Percentiles rank a stretch among this genome's conserved stretches.
Evolutionary conservation across 2,329 filamentous ascomycete species (phyloP).

Genomic region (Hypoxylon sp.): DNA sequence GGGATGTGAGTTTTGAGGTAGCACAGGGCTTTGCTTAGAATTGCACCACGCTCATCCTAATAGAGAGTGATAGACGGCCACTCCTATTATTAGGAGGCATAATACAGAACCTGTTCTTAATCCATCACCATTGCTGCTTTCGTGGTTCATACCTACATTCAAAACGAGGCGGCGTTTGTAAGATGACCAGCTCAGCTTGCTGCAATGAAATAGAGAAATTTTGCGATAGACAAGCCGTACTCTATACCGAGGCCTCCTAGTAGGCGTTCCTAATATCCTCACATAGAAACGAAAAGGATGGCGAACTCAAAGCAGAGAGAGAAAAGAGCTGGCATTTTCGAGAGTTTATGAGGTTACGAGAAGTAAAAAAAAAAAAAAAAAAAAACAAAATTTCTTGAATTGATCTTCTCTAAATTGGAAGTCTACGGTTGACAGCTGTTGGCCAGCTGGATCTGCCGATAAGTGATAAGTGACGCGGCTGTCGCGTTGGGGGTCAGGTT

Average conservation of each 20-base stretch:
- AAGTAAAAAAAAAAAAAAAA: neutral
- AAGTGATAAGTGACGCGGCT: neutral
- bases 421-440: slow-evolving; percentile 4
- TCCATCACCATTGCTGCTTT: too few species aligned
- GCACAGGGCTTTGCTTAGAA: neutral
- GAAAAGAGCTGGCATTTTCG: neutral
- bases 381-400: slow-evolving; percentile 13
- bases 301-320: too few species aligned
- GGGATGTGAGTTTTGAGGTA: slow-evolving; percentile 28
- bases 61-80: neutral
- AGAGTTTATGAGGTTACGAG: neutral
- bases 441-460: slow-evolving; percentile 9
- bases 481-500: slow-evolving; percentile 11
- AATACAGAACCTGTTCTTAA: neutral
- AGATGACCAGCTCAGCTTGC: too few species aligned
- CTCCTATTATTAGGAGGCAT: neutral
- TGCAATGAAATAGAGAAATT: neutral
- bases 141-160: too few species aligned
- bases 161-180: too few species aligned
- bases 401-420: slow-evolving; percentile 8
- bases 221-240: neutral
- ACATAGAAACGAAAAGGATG: too few species aligned
- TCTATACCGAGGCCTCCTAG: neutral
- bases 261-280: neutral
- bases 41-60: neutral